phyloP scores from a whole-genome alignment of 1,139 yeast species.

The Blastobotrys buckinghamii region DNA sequence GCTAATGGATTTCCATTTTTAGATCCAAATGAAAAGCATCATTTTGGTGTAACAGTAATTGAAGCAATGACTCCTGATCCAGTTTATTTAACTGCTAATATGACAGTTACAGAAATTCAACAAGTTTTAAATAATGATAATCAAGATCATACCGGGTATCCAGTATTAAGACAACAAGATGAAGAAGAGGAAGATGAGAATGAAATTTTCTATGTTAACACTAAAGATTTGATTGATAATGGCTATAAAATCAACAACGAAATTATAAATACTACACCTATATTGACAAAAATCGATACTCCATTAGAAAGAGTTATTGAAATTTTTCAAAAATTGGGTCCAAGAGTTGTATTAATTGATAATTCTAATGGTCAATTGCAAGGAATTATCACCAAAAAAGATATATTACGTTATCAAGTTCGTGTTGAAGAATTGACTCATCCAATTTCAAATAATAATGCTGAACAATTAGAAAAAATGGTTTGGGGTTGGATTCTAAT shows the following conservation, averaged over 20 bases:
- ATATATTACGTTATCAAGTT: conserved; percentile 47
- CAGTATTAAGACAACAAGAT: conserved; percentile 18
- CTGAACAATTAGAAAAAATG: background rate
- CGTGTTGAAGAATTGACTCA: conserved; percentile 2
- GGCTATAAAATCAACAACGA: conserved; percentile 4
- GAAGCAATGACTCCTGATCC: conserved; percentile 62
- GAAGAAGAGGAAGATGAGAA: conserved; percentile 13
- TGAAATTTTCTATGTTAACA: conserved; percentile 15
- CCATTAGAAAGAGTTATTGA: conserved; percentile 61
- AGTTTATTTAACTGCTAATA: conserved; percentile 22
- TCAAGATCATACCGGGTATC: conserved; percentile 48
- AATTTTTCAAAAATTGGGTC: conserved; percentile 74
- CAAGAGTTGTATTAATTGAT: conserved; percentile 65
- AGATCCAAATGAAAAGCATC: conserved; percentile 65
- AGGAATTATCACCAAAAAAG: conserved; percentile 66
- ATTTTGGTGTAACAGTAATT: conserved; percentile 48
- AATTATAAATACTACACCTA: conserved; percentile 45
- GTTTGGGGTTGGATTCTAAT: background rate
- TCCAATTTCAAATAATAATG: conserved; percentile 5
- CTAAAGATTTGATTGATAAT: conserved; percentile 21
- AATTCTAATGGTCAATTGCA: conserved; percentile 44
- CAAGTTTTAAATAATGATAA: conserved; percentile 34
- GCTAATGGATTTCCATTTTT: conserved; percentile 86
- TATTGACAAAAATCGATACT: conserved; percentile 49
- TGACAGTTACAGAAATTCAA: conserved; percentile 1